These are phyloP conservation scores for Aureobasidium lini DNA, from an alignment of 2,329 filamentous ascomycete genomes.

Conservation along the genomic window DNA sequence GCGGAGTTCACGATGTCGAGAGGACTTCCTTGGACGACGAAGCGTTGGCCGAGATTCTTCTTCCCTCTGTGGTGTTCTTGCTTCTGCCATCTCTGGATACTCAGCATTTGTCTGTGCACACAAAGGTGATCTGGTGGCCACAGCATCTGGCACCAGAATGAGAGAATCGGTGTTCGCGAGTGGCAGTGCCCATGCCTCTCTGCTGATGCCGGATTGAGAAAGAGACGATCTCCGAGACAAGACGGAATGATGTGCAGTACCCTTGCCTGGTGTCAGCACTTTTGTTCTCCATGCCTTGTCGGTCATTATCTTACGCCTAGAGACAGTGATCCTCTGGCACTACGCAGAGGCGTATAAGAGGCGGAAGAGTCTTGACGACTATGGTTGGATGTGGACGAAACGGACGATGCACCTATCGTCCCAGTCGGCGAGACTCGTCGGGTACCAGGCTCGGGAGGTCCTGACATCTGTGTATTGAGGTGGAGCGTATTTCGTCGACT, in stretches of 20 bases:
- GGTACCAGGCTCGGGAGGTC: neutral
- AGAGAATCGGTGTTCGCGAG: neutral
- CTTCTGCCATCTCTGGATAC: neutral
- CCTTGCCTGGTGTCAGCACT: neutral
- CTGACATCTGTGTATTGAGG: neutral
- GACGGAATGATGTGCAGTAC: neutral
- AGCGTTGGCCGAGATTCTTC: neutral
- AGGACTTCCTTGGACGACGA: neutral
- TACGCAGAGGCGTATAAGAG: slow-evolving; percentile 3
- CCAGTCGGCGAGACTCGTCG: neutral
- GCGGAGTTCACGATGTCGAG: neutral
- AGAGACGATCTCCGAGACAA: neutral
- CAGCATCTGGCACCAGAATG: neutral
- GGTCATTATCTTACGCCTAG: neutral
- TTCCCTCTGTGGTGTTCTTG: neutral
- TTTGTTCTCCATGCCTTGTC: neutral
- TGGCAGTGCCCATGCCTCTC: neutral
- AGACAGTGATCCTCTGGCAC: neutral
- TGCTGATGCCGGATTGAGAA: neutral
- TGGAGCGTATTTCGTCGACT: neutral
- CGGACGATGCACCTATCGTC: neutral
- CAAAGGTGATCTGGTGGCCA: neutral
- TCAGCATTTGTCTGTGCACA: neutral
- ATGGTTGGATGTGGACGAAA: neutral
- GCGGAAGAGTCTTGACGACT: neutral